These are phyloP conservation scores for Oryza meridionalis DNA, from an alignment of 176 grass and related monocot genomes.

Conservation along the genomic window DNA sequence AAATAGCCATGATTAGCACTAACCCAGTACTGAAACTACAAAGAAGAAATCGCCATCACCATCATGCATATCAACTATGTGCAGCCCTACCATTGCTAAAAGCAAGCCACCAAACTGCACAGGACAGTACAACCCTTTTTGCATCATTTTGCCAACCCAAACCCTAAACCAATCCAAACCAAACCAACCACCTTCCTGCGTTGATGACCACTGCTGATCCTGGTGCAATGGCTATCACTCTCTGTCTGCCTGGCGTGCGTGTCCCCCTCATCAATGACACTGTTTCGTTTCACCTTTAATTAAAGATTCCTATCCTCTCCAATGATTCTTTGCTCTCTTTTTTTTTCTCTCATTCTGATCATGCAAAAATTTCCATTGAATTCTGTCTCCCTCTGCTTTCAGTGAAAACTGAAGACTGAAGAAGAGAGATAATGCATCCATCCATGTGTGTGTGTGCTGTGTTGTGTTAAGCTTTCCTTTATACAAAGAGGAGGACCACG, in stretches of 20 bases:
- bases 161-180: background rate
- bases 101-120: background rate
- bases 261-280: constrained; percentile 8
- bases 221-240: constrained; percentile 32
- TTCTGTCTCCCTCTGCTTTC: background rate
- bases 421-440: background rate
- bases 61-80: background rate
- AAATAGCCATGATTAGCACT: background rate
- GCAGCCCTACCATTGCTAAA: background rate
- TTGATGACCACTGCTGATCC: constrained; percentile 29
- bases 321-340: background rate
- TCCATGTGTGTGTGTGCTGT: background rate
- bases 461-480: constrained; percentile 2
- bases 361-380: constrained; percentile 12
- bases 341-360: background rate
- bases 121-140: constrained; percentile 30
- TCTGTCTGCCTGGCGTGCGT: background rate
- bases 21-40: background rate
- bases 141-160: constrained; percentile 44
- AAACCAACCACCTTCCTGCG: constrained; percentile 6
- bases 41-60: background rate
- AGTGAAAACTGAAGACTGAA: background rate
- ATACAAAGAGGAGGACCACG: constrained; percentile 50
- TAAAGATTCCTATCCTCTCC: constrained; percentile 44
- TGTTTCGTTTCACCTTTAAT: constrained; percentile 32